Base-by-base conservation (phyloP, 345 rosid species). In the Draba incana region DNA sequence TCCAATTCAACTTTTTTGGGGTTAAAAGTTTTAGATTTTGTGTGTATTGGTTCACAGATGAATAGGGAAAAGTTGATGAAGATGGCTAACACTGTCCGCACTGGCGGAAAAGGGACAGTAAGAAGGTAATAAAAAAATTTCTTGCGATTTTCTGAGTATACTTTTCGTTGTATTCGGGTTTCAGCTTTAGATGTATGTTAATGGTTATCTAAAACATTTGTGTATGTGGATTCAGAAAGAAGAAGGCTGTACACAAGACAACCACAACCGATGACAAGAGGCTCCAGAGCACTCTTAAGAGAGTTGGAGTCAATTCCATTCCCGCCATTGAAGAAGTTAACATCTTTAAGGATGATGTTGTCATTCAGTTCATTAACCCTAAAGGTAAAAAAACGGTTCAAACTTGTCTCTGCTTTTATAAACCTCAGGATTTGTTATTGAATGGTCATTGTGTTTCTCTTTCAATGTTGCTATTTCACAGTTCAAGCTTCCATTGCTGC, bases 281-380 rank as follows among this genome's bases (percentile, higher is more conserved):
- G 82, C 94, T 94, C 10, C 99, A 91, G 75, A 91, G 96, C 80
- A 94, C 98, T 23, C 83, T 94, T 58, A 94, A 94, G 81, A 91
- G 98, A 80, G 83, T 94, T 66, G 99, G 99, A 13, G 98, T 94
- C 13, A 88, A 86, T 63, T 79, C 90, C 10, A 94, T 94, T 38
- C 96, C 99, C 24, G 96, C 96, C 4, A 94, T 94, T 16, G 99
- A 94, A 69, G 99, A 94, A 82, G 98, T 94, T 61, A 91, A 94
- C 79, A 94, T 94, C 62, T 94, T 94, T 75, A 91, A 94, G 84
- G 98, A 94, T 74, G 99, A 94, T 63, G 71, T 87, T 0, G 98
- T 91, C 41, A 86, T 91, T 76, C 99, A 94, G 77, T 94, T 94
- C 63, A 6, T 64, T 56, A 94, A 86, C 71, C 99, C 99, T 27